These are phyloP conservation scores for Echeveria elegans DNA, from an alignment of 164 flowering plant species.

Conservation along the genomic window DNA sequence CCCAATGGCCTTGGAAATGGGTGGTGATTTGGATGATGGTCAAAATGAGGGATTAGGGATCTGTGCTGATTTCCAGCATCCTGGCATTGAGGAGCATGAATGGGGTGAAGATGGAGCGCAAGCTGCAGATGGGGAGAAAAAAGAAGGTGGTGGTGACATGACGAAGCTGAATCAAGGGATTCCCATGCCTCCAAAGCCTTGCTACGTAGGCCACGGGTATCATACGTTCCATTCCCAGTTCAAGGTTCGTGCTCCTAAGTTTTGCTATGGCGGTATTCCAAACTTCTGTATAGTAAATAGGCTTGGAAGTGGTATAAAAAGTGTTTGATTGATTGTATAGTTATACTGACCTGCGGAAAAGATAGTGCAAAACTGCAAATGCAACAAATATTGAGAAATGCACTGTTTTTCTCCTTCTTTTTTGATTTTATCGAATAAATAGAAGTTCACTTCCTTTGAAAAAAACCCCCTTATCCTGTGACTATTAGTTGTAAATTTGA, in stretches of 20 bases:
- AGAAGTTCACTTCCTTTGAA: neutral
- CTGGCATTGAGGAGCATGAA: slow-evolving; percentile 47
- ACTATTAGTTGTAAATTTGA: neutral
- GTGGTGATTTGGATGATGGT: slow-evolving; percentile 55
- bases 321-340: neutral
- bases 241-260: slow-evolving; percentile 63
- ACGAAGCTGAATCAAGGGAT: slow-evolving; percentile 37
- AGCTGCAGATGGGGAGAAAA: slow-evolving; percentile 54
- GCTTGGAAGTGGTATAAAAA: slow-evolving; percentile 10
- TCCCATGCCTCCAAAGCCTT: slow-evolving; percentile 43
- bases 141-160: slow-evolving; percentile 41
- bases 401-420: neutral
- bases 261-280: slow-evolving; percentile 17
- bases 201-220: slow-evolving; percentile 60
- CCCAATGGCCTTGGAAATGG: slow-evolving; percentile 23
- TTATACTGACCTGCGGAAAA: neutral
- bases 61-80: slow-evolving; percentile 42
- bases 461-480: neutral
- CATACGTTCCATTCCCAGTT: slow-evolving; percentile 92
- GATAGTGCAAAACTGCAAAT: neutral
- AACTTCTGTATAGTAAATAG: slow-evolving; percentile 13
- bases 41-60: slow-evolving; percentile 73
- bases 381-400: neutral
- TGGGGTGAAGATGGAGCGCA: slow-evolving; percentile 61
- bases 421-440: neutral